Evolutionary conservation across 202 grass and related monocot genomes (phyloP).

Genomic region (Panicum hallii): DNA sequence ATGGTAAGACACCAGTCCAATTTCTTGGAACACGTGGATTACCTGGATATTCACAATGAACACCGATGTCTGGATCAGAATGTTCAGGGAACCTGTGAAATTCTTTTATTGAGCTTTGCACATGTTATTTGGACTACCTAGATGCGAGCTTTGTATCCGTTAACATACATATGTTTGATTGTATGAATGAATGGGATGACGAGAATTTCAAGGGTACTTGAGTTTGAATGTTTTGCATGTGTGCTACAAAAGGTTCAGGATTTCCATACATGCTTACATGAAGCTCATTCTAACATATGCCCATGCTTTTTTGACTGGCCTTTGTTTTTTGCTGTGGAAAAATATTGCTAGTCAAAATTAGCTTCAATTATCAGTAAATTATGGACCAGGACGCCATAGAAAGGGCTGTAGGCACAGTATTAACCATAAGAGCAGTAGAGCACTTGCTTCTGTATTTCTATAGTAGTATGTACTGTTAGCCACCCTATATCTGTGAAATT

Average conservation of each 20-base stretch:
- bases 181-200: neutral
- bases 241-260: neutral
- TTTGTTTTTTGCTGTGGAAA: no score
- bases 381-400: neutral
- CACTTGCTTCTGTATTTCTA: neutral
- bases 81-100: neutral
- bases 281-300: neutral
- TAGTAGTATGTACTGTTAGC: neutral
- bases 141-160: neutral
- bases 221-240: neutral
- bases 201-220: neutral
- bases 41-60: neutral
- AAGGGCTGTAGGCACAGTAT: neutral
- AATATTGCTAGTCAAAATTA: neutral
- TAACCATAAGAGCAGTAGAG: neutral
- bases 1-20: neutral
- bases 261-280: neutral
- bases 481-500: neutral
- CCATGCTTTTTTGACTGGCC: no score
- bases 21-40: neutral
- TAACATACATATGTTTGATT: neutral
- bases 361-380: neutral
- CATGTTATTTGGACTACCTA: neutral
- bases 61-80: neutral
- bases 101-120: constrained; percentile 1